These are phyloP conservation scores for Collybiopsis confluens DNA, from an alignment of 768 basidiomycete genomes.

Conservation along the genomic window DNA sequence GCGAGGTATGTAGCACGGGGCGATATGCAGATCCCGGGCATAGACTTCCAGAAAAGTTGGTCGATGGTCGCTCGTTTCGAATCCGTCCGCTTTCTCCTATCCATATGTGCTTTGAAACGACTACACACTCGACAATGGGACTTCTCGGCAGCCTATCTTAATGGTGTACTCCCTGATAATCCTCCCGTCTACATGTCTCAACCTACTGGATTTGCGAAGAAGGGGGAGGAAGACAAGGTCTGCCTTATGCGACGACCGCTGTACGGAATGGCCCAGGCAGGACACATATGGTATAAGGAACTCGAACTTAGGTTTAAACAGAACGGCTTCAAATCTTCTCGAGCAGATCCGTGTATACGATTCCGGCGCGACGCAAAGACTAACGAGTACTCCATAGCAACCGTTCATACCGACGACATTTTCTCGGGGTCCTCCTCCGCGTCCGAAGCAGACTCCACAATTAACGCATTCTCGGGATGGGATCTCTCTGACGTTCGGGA, in stretches of 20 bases:
- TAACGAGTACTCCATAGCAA: background rate
- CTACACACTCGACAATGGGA: conserved; percentile 10
- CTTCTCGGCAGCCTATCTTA: conserved; percentile 16
- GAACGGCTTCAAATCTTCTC: background rate
- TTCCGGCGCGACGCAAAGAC: background rate
- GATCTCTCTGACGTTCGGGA: background rate
- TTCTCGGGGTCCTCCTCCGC: background rate
- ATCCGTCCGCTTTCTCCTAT: conserved; percentile 12
- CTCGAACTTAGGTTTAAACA: background rate
- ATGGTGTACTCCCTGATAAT: conserved; percentile 12
- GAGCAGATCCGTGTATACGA: conserved; percentile 1
- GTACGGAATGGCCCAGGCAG: conserved; percentile 2
- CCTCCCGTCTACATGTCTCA: conserved; percentile 16
- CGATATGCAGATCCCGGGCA: conserved; percentile 24
- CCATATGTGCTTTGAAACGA: conserved; percentile 2
- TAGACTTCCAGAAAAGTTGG: conserved; percentile 17
- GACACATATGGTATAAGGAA: conserved; percentile 10
- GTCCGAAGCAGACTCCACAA: background rate
- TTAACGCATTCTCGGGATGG: background rate
- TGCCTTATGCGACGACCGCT: background rate
- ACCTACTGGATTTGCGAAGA: conserved; percentile 13
- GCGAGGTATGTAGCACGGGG: conserved; percentile 21
- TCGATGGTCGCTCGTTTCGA: conserved; percentile 11
- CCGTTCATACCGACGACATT: background rate
- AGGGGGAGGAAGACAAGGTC: conserved; percentile 5